Evolutionary conservation across 2,329 filamentous ascomycete species (phyloP).

Genomic region (Mycosphaerella arachidis): DNA sequence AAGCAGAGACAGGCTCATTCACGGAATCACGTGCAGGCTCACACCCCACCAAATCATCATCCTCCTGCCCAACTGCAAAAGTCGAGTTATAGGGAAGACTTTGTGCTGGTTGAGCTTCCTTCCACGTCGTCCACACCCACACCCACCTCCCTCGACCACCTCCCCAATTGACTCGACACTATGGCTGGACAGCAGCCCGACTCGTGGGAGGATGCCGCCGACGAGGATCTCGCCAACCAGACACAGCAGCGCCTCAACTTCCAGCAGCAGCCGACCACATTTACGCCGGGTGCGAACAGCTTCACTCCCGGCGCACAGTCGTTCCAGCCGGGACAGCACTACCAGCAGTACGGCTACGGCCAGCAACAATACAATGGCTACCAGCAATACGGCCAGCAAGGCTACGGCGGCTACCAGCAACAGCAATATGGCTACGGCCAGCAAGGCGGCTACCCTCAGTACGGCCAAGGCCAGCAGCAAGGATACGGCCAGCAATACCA

Average conservation of each 20-base stretch:
- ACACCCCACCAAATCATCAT: background rate
- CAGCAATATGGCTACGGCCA: constrained; percentile 42
- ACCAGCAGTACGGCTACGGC: constrained; percentile 34
- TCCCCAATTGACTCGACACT: constrained; percentile 10
- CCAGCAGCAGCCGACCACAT: constrained; percentile 28
- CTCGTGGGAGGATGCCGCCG: constrained; percentile 69
- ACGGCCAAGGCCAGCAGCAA: constrained; percentile 30
- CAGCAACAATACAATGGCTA: constrained; percentile 39
- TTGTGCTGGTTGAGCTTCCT: background rate
- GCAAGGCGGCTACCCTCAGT: constrained; percentile 39
- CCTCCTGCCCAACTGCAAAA: background rate
- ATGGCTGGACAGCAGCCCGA: constrained; percentile 40
- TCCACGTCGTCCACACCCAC: background rate
- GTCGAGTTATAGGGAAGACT: background rate
- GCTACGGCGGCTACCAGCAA: constrained; percentile 31
- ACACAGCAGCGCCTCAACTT: constrained; percentile 37
- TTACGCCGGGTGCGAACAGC: constrained; percentile 33
- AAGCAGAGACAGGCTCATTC: background rate
- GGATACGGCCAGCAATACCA: constrained; percentile 47
- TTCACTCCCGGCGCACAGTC: constrained; percentile 37
- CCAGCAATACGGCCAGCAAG: constrained; percentile 32
- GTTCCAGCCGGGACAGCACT: constrained; percentile 29
- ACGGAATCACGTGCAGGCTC: background rate
- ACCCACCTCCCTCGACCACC: background rate
- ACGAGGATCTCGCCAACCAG: constrained; percentile 36